These are phyloP conservation scores for Daldinia caldariorum DNA, from an alignment of 495 filamentous ascomycete species.

Conservation along the genomic window DNA sequence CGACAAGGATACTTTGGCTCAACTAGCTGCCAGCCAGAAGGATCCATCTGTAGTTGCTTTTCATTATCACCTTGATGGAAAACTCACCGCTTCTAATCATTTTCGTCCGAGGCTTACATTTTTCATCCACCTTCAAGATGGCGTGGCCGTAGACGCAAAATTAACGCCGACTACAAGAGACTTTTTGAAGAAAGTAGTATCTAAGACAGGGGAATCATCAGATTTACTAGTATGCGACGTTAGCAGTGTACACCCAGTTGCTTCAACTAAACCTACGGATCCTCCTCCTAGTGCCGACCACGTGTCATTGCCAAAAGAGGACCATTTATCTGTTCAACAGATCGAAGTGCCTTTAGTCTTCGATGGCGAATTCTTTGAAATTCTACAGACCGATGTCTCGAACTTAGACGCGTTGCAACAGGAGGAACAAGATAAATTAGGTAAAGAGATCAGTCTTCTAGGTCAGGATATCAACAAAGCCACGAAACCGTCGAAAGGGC, in stretches of 20 bases:
- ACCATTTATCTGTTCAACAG: slow-evolving; percentile 41
- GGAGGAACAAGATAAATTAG: slow-evolving; percentile 64
- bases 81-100: slow-evolving; percentile 46
- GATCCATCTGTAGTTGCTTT: slow-evolving; percentile 44
- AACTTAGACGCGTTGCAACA: slow-evolving; percentile 68
- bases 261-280: background rate
- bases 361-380: slow-evolving; percentile 74
- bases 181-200: slow-evolving; percentile 60
- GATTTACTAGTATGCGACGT: background rate
- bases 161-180: slow-evolving; percentile 63
- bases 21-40: slow-evolving; percentile 56
- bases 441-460: slow-evolving; percentile 61
- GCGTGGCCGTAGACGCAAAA: slow-evolving; percentile 64
- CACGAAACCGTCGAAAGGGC: slow-evolving; percentile 62
- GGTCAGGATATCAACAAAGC: slow-evolving; percentile 66
- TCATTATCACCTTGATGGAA: slow-evolving; percentile 58
- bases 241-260: background rate
- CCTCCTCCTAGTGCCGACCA: background rate
- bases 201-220: slow-evolving; percentile 29
- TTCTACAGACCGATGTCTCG: slow-evolving; percentile 68
- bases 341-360: slow-evolving; percentile 73
- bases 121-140: slow-evolving; percentile 61
- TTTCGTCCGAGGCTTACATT: slow-evolving; percentile 70
- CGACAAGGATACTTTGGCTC: slow-evolving; percentile 65
- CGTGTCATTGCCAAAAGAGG: background rate